These are phyloP conservation scores for Wickerhamiella parazyma DNA, from an alignment of 805 yeast species.

Conservation along the genomic window DNA sequence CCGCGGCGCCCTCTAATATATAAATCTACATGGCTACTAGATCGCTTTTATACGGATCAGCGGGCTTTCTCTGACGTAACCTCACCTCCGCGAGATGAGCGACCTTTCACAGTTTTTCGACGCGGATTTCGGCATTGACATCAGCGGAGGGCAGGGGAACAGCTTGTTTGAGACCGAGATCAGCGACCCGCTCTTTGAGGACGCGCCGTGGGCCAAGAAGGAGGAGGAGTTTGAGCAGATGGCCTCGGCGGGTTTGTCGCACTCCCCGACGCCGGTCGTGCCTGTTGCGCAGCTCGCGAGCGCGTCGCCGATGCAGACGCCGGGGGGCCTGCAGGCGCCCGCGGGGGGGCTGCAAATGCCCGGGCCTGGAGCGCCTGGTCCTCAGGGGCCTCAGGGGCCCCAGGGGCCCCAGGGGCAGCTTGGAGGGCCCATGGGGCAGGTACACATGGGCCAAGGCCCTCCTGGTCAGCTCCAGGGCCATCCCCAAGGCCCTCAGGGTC, in stretches of 20 bases:
- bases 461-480: no score
- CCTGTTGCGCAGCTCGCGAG: background rate
- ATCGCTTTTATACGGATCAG: no score
- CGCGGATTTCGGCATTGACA: constrained; percentile 10
- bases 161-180: constrained; percentile 10
- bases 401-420: no score
- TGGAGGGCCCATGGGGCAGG: no score
- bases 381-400: no score
- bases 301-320: background rate
- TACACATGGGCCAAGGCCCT: no score
- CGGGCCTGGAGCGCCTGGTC: no score
- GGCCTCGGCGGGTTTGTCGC: background rate
- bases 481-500: no score
- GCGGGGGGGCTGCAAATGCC: no score
- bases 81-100: constrained; percentile 1
- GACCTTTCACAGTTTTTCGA: constrained; percentile 11
- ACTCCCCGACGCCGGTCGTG: background rate
- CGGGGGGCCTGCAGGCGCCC: no score
- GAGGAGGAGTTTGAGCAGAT: constrained; percentile 4
- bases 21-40: no score
- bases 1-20: no score
- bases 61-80: background rate
- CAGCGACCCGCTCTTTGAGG: constrained; percentile 8
- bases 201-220: constrained; percentile 3
- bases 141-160: constrained; percentile 4